Percentiles rank a stretch among this genome's conserved stretches.
Conservation (phyloP, 1,284 basidiomycete genomes). For the Cutaneotrichosporon curvatum region DNA sequence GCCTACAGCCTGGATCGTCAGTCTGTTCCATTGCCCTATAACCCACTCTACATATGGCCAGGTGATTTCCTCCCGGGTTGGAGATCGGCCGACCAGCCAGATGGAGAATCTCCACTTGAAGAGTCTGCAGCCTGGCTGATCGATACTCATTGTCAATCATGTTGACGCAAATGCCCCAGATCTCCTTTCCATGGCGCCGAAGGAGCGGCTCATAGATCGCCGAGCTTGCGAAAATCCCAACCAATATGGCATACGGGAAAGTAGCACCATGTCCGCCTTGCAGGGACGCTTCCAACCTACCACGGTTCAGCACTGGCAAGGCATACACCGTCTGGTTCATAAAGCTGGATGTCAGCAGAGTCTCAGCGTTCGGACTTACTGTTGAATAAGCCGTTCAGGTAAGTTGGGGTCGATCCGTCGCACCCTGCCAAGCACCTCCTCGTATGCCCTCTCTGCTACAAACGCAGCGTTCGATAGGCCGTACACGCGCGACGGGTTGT, state of each 20-base stretch:
- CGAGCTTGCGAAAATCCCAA: conserved; percentile 19
- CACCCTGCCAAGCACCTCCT: conserved; percentile 8
- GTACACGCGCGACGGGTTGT: conserved; percentile 18
- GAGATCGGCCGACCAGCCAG: conserved; percentile 20
- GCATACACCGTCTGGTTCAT: conserved; percentile 18
- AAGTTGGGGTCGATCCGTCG: conserved; percentile 4
- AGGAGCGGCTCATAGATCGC: conserved; percentile 18
- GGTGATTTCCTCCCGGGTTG: conserved; percentile 21
- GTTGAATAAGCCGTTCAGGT: conserved; percentile 14
- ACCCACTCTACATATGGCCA: conserved; percentile 18
- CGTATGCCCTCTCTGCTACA: conserved; percentile 15
- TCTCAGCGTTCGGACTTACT: conserved; percentile 16
- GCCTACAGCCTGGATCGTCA: conserved; percentile 12
- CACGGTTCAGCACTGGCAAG: conserved; percentile 22
- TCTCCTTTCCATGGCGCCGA: conserved; percentile 5
- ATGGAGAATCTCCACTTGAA: conserved; percentile 22
- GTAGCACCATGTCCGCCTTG: conserved; percentile 11
- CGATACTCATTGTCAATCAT: conserved; percentile 20
- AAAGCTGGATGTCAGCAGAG: conserved; percentile 12
- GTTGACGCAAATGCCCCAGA: conserved; percentile 19
- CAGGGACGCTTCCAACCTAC: conserved; percentile 19
- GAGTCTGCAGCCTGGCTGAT: conserved; percentile 19
- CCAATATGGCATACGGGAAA: conserved; percentile 21
- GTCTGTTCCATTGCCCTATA: not conserved
- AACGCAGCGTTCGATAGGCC: conserved; percentile 14